phyloP scores from a whole-genome alignment of 73 alveolate genomes.

The Tetrahymena malaccensis region DNA sequence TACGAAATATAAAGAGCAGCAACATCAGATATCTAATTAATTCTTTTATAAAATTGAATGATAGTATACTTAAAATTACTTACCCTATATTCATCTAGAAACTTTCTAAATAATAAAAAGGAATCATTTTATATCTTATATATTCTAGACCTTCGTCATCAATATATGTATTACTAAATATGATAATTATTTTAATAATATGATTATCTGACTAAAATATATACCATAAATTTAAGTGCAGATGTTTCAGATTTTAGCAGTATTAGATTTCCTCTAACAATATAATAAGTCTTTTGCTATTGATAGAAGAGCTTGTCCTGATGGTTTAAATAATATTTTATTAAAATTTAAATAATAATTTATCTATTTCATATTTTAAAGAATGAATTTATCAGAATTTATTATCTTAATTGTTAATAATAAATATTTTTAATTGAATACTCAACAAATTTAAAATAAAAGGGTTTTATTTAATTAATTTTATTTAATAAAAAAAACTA shows the following conservation, averaged over 20 bases:
- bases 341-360: no score
- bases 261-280: background rate
- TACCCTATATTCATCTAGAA: background rate
- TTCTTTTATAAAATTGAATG: background rate
- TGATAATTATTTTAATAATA: no score
- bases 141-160: background rate
- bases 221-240: background rate
- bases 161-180: background rate
- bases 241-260: background rate
- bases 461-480: no score
- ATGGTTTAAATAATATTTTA: no score
- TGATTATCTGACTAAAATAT: no score
- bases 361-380: no score
- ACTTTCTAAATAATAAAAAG: background rate
- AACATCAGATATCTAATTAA: background rate
- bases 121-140: background rate
- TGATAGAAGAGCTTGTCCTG: background rate
- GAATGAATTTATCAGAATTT: no score
- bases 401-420: no score
- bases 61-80: no score
- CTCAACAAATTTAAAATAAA: no score
- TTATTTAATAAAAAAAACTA: no score
- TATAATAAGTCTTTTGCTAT: background rate
- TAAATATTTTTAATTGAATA: no score
- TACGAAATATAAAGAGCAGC: background rate